Evolutionary conservation across 139 green algal genomes (phyloP), one percentile per base, ranked within the genome.

Genomic region (Picochlorum sp.): DNA sequence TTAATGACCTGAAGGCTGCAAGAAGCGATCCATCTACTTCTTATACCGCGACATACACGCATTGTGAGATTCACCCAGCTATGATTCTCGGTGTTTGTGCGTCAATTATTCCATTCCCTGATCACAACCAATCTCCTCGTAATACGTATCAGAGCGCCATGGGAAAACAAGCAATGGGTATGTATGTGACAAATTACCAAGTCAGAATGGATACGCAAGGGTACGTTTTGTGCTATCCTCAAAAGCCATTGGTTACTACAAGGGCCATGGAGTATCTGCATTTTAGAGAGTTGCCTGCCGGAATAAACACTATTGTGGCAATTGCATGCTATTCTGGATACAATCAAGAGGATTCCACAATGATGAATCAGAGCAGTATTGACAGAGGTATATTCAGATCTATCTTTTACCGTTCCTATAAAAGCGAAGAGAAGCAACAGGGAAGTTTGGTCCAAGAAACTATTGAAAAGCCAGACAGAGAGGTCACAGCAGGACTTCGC

Each of bases 311-410:
- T 43, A 91, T 98, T 41, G 91, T 98, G 41, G 91, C 87, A 31
- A 98, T 98, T 65, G 75, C 81, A 24, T 94, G 81, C 78, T 98
- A 99, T 80, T 88, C 74, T 18, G 93, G 93, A 2, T 99, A 97
- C 81, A 99, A 99, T 82, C 93, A 99, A 81, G 93, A 99, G 65
- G 93, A 99, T 69, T 93, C 80, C 9, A 78, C 96, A 24, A 97
- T 99, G 81, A 90, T 97, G 80, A 96, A 95, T 74, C 83, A 91
- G 69, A 87, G 74, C 24, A 85, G 78, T 65, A 97, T 99, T 29
- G 93, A 99, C 75, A 65, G 93, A 3, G 93, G 93, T 50, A 95
- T 99, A 74, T 95, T 96, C 80, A 67, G 90, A 3, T 95, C 84
- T 58, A 94, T 96, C 64, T 96, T 95, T 74, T 97, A 89, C 85